A percentile compares a stretch with the other conserved stretches of the same genome.
Evolutionary conservation across 257 asterid genomes (phyloP).

Genomic region (Coffea canephora): DNA sequence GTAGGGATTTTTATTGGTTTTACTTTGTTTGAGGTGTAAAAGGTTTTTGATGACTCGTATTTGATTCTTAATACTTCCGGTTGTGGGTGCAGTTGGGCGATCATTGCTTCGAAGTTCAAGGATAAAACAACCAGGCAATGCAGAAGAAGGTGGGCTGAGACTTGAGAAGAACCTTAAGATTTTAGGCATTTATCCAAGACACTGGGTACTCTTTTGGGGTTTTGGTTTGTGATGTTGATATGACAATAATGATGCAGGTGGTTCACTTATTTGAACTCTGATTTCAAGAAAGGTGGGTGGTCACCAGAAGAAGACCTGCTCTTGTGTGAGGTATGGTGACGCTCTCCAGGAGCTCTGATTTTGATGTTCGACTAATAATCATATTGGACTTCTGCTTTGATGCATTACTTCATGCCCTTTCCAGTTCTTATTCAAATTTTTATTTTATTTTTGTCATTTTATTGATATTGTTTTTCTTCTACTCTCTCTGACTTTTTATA

Average conservation of each 20-base stretch:
- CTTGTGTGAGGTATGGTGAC: conserved; percentile 74
- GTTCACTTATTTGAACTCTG: conserved; percentile 97
- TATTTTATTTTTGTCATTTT: not conserved
- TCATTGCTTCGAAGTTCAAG: conserved; percentile 85
- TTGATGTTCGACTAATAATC: not conserved
- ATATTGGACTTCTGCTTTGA: not conserved
- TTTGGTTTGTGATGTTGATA: conserved; percentile 20
- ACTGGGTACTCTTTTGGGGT: not conserved
- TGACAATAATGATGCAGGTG: conserved; percentile 54
- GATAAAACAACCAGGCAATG: conserved; percentile 99
- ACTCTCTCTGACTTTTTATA: not conserved
- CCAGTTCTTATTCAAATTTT: not conserved
- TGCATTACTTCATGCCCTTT: not conserved
- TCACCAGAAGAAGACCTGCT: conserved; percentile 98
- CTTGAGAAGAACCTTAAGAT: conserved; percentile 29
- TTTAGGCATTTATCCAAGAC: conserved; percentile 7
- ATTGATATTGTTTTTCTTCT: not conserved
- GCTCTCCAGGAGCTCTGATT: conserved; percentile 17
- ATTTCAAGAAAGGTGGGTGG: conserved; percentile 99
- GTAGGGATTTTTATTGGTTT: conserved; percentile 39
- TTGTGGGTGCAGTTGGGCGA: conserved; percentile 70
- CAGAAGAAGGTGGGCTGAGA: conserved; percentile 77
- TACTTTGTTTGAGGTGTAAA: conserved; percentile 15
- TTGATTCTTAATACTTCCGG: conserved; percentile 25
- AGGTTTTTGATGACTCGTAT: conserved; percentile 14